Base-by-base conservation (phyloP, 495 filamentous ascomycete genomes). In the Aspergillus indologenus region DNA sequence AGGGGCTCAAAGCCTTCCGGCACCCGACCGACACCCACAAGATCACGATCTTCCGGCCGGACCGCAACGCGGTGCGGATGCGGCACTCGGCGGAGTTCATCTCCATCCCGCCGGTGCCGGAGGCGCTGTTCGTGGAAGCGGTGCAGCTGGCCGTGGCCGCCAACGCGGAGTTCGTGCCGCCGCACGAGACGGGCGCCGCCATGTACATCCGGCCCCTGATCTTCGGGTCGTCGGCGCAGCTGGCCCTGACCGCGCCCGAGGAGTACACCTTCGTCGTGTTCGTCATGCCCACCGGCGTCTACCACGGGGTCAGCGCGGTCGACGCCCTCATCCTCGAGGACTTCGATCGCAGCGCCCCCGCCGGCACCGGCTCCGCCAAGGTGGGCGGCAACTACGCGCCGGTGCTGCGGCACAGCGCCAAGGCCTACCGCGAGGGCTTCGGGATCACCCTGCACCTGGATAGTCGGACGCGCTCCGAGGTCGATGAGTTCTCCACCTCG, bases 1-100 rank as follows among this genome's bases (percentile, higher is more conserved):
- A 96, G 65, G 92, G 92, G 11, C 81, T 96, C 56, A 97, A 96
- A 71, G 90, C 92, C 53, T 95, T 96, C 81, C 90, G 92, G 40
- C 80, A 81, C 34, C 76, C 79, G 40, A 71, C 82, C 62, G 65
- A 76, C 7, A 15, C 5, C 48, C 31, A 31, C 54, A 65, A 73
- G 29, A 89, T 96, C 69, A 79, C 83, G 60, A 80, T 96, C 62
- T 96, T 96, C 82, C 89, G 92, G 17, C 89, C 92, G 0, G 77
- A 82, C 61, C 79, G 83, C 61, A 96, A 96, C 69, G 92, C 92
- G 9, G 74, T 65, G n/a, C 89, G 92, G 52, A 83, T 96, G 82
- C 83, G 85, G 62, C 82, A 88, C 72, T 90, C 85, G 12, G 88
- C 90, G 45, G 81, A 81, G 21, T 90, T 88, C 66, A 83, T 96